Percentiles rank a stretch among this genome's conserved stretches.
Evolutionary conservation across 208 protist species (phyloP).

Genomic region (Trypanosomatidae sp.): DNA sequence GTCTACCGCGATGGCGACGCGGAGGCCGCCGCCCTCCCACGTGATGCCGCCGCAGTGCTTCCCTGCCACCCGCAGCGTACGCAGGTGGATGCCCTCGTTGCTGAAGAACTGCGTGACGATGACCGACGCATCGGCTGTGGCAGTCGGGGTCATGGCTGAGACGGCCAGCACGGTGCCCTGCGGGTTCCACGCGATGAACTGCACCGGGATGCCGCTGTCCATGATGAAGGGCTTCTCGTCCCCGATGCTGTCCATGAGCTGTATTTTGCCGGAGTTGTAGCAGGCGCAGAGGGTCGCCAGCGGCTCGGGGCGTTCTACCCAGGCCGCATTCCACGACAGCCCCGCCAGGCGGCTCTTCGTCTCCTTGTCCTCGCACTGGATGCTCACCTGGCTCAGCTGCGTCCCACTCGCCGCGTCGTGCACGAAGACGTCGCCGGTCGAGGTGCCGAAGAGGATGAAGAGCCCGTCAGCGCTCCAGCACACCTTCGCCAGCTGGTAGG

Average conservation of each 20-base stretch:
- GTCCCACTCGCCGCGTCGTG: slow-evolving; percentile 85
- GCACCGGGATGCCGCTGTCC: slow-evolving; percentile 82
- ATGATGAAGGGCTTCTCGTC: slow-evolving; percentile 91
- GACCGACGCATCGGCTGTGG: slow-evolving; percentile 11
- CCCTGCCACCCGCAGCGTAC: slow-evolving; percentile 91
- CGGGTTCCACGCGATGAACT: slow-evolving; percentile 91
- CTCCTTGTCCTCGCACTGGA: slow-evolving; percentile 36
- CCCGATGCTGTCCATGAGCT: slow-evolving; percentile 91
- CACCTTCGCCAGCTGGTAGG: slow-evolving; percentile 83
- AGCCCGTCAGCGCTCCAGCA: slow-evolving; percentile 95
- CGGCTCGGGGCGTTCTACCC: slow-evolving; percentile 78
- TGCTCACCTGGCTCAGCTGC: slow-evolving; percentile 71
- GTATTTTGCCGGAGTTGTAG: slow-evolving; percentile 87
- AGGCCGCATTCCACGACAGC: slow-evolving; percentile 84
- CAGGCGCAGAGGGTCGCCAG: slow-evolving; percentile 87
- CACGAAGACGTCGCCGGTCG: slow-evolving; percentile 83
- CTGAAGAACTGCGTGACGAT: slow-evolving; percentile 95
- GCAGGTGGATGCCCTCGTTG: slow-evolving; percentile 88
- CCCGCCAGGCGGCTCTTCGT: slow-evolving; percentile 44
- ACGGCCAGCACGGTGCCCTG: slow-evolving; percentile 93
- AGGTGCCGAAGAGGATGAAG: slow-evolving; percentile 92
- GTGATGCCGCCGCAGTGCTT: slow-evolving; percentile 82
- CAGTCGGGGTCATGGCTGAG: slow-evolving; percentile 54
- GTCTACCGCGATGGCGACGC: slow-evolving; percentile 95
- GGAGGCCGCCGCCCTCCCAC: slow-evolving; percentile 95